Base-by-base conservation (phyloP, 148 eudicot species). In the Arbutus unedo region DNA sequence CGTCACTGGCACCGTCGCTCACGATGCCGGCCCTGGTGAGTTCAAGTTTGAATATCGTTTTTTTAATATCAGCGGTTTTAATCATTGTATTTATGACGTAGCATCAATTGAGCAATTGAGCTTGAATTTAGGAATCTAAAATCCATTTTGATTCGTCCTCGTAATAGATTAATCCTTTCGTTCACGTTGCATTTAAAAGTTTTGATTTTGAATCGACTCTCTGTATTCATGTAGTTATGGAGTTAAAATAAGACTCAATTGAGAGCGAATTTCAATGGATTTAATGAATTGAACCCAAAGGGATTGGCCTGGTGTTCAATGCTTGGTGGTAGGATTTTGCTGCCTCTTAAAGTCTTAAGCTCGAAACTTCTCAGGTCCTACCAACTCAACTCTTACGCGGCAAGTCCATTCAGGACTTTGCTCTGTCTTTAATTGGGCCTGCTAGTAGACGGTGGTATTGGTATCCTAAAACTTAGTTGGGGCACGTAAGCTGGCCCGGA, bases 1-100 rank as follows among this genome's bases (percentile, higher is more conserved):
- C 60, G 97, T 96, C 72, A 96, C 99, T 47, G 99, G 99, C 45
- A 93, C 99, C 74, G 99, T 96, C 47, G 99, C 99, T 48, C 93
- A 84, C 74, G 99, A 96, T 84, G 93, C 91, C 25, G 99, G 99
- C 11, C 99, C 99, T n/a, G 99, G 99, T 94, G 47, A 74, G 77
- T 77, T 73, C 62, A 38, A n/a, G n/a, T 41, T 77, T 56, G 48
- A 38, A 4, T 41, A 10, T 18, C 48, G 23, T 77, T 38, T 16
- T 16, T 77, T 60, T 31, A 0, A 76, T 48, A 55, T 54, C n/a
- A 9, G 14, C 48, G 7, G 19, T 77, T 77, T 55, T 64, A 43
- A 31, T 38, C 2, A 18, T 21, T 16, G 8, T 57, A 11, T 43
- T 0, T 44, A 18, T 57, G 25, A 41, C 43, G 56, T 43, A 18